Conservation (phyloP, 257 asterid species). For the Fraxinus cuspidata region DNA sequence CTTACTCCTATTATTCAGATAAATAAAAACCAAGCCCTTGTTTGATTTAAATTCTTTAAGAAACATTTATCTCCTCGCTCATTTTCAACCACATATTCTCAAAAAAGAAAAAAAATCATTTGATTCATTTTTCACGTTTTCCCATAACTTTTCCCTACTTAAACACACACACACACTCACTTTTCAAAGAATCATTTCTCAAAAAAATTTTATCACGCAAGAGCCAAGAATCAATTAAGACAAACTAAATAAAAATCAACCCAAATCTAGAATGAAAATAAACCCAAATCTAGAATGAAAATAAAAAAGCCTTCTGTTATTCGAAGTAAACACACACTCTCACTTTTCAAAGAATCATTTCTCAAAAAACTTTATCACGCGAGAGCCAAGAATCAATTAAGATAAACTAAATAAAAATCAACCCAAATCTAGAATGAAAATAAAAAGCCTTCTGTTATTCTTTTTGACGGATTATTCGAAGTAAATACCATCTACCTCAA, state of each 20-base stretch:
- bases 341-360: too few relatives aligned
- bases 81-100: too few relatives aligned
- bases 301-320: not conserved
- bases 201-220: too few relatives aligned
- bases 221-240: slow-evolving; percentile 5
- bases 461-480: not conserved
- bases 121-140: too few relatives aligned
- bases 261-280: too few relatives aligned
- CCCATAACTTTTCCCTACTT: too few relatives aligned
- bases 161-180: too few relatives aligned
- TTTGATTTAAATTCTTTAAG: too few relatives aligned
- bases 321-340: not conserved
- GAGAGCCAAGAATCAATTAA: slow-evolving; percentile 3
- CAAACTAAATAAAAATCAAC: not conserved
- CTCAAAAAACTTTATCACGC: too few relatives aligned
- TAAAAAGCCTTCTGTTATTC: slow-evolving; percentile 2
- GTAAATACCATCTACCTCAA: not conserved
- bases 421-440: slow-evolving; percentile 10
- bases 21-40: slow-evolving; percentile 20
- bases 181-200: too few relatives aligned
- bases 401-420: not conserved
- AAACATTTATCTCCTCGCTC: too few relatives aligned
- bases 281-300: slow-evolving; percentile 14
- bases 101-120: too few relatives aligned
- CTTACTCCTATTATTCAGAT: slow-evolving; percentile 4